Percentiles rank a stretch among this genome's conserved stretches.
phyloP scores from a whole-genome alignment of 208 protist genomes.

The Phytomonas serpens region DNA sequence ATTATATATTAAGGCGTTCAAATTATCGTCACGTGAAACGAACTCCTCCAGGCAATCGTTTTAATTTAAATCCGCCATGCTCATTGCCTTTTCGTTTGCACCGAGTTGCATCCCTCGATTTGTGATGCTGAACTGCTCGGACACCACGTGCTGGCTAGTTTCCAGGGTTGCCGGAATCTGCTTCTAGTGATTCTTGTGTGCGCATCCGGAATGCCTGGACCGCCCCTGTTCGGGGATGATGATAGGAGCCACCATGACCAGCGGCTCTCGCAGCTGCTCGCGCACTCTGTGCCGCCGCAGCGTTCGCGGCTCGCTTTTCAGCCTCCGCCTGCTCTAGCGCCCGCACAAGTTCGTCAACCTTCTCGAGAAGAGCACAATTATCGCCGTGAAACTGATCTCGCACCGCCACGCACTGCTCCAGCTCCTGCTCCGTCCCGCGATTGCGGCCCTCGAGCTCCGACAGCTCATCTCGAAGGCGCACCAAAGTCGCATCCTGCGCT shows the following conservation, averaged over 20 bases:
- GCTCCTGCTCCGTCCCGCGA: constrained; percentile 14
- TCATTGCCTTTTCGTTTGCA: not conserved
- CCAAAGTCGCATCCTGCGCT: constrained; percentile 8
- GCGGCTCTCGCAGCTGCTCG: not conserved
- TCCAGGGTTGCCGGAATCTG: not conserved
- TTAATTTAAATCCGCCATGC: not conserved
- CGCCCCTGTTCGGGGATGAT: not conserved
- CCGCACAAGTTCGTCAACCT: constrained; percentile 40
- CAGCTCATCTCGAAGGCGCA: constrained; percentile 14
- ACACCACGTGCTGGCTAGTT: not conserved
- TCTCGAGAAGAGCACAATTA: constrained; percentile 50
- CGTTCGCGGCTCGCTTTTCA: constrained; percentile 27
- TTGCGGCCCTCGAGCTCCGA: constrained; percentile 15
- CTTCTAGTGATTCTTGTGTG: not conserved
- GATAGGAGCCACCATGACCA: not conserved
- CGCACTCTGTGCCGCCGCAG: constrained; percentile 9
- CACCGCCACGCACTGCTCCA: constrained; percentile 16
- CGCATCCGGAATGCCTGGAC: not conserved
- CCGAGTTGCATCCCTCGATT: not conserved
- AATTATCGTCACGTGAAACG: not conserved
- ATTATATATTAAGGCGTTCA: not conserved
- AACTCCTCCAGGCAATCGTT: not conserved
- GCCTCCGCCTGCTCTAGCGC: constrained; percentile 47
- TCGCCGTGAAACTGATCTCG: constrained; percentile 47
- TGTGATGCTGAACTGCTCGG: not conserved